phyloP scores from a whole-genome alignment of 176 grass and related monocot genomes.

The Carex littledalei region DNA sequence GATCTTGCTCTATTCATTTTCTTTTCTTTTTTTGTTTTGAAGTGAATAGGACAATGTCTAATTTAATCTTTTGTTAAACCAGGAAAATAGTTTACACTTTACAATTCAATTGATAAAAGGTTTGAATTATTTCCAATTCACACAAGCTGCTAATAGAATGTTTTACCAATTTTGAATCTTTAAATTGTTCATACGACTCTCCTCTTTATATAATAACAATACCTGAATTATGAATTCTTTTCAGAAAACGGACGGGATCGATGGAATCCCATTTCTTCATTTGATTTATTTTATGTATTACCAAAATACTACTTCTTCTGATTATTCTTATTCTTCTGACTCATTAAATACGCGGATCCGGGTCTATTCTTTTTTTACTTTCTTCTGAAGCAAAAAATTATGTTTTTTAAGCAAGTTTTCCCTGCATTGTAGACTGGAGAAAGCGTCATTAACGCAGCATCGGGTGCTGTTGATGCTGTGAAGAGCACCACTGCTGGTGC shows the following conservation, averaged over 20 bases:
- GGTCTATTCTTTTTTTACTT: neutral
- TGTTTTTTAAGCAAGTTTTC: neutral
- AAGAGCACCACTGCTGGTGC: constrained; percentile 11
- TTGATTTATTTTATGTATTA: too few relatives aligned
- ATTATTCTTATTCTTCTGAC: too few relatives aligned
- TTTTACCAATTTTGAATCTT: too few relatives aligned
- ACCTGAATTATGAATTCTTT: too few relatives aligned
- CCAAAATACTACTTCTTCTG: too few relatives aligned
- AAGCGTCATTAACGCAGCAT: neutral
- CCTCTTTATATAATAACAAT: too few relatives aligned
- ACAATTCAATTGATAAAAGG: neutral
- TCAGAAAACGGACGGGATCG: too few relatives aligned
- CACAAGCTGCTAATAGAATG: too few relatives aligned
- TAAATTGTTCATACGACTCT: too few relatives aligned
- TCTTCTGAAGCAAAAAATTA: neutral
- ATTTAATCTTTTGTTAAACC: neutral
- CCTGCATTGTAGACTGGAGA: neutral
- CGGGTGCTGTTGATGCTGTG: neutral
- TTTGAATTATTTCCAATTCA: too few relatives aligned
- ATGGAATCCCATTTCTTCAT: too few relatives aligned
- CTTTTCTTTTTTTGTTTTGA: neutral
- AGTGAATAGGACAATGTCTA: neutral
- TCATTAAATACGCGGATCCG: neutral
- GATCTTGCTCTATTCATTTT: neutral
- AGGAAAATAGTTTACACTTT: neutral